phyloP scores from a whole-genome alignment of 768 basidiomycete species.

The Piloderma croceum region DNA sequence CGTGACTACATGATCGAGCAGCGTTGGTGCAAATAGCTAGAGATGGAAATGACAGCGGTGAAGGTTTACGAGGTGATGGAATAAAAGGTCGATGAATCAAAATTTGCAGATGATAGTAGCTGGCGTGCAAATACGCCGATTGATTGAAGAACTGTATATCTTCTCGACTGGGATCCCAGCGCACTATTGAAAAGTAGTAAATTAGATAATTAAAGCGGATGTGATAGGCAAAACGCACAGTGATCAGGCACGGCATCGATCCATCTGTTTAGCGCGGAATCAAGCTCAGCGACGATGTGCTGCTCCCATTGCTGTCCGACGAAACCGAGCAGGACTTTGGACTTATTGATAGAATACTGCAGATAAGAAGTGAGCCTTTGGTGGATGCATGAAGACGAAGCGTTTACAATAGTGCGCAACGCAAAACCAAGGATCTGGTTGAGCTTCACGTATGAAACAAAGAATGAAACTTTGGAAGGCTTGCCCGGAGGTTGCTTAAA shows the following conservation, averaged over 20 bases:
- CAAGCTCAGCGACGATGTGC: slow-evolving; percentile 53
- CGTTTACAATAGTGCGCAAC: slow-evolving; percentile 53
- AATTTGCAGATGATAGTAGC: slow-evolving; percentile 48
- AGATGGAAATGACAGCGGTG: slow-evolving; percentile 48
- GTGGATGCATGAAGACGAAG: background rate
- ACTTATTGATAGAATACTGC: slow-evolving; percentile 50
- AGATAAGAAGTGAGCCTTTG: slow-evolving; percentile 1
- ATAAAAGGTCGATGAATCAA: slow-evolving; percentile 49
- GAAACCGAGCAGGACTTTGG: slow-evolving; percentile 29
- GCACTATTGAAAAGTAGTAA: slow-evolving; percentile 23
- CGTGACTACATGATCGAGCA: slow-evolving; percentile 52
- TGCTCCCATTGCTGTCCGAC: slow-evolving; percentile 39
- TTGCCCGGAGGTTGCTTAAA: slow-evolving; percentile 62
- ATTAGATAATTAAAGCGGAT: background rate
- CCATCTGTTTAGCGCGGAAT: slow-evolving; percentile 54
- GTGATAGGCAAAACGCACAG: slow-evolving; percentile 17
- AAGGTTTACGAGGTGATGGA: slow-evolving; percentile 36
- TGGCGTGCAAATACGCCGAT: slow-evolving; percentile 44
- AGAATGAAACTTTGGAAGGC: slow-evolving; percentile 49
- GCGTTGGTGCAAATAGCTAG: slow-evolving; percentile 65
- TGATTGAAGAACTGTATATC: slow-evolving; percentile 39
- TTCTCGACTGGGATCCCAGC: slow-evolving; percentile 41
- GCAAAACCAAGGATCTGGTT: slow-evolving; percentile 59
- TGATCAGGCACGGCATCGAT: slow-evolving; percentile 43
- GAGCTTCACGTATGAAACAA: slow-evolving; percentile 50